A percentile compares a stretch with the other conserved stretches of the same genome.
Evolutionary conservation across 805 yeast genomes (phyloP).

Genomic region (Maudiozyma barnettii): DNA sequence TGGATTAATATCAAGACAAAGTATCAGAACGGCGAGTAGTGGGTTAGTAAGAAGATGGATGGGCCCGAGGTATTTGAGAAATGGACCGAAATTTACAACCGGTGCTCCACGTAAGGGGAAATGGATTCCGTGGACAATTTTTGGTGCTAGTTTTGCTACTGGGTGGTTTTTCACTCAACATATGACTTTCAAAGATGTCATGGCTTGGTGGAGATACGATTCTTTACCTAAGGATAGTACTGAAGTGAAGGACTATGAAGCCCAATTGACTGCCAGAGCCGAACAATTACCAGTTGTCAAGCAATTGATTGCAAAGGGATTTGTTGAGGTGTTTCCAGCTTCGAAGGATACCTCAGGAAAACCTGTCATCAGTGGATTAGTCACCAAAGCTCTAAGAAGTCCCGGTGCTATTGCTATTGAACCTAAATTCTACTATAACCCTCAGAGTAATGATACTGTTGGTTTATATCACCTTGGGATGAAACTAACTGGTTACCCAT

Average conservation of each 20-base stretch:
- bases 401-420: conserved; percentile 77
- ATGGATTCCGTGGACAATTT: conserved; percentile 22
- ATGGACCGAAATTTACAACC: too few relatives aligned
- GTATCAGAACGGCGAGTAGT: neutral
- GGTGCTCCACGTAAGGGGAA: neutral
- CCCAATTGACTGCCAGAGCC: conserved; percentile 38
- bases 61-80: neutral
- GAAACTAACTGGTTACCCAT: conserved; percentile 76
- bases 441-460: conserved; percentile 46
- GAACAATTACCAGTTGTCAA: conserved; percentile 43
- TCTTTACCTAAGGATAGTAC: conserved; percentile 23
- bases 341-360: neutral
- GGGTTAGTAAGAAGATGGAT: neutral
- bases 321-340: conserved; percentile 26
- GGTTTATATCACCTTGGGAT: conserved; percentile 71
- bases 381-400: conserved; percentile 41
- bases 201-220: conserved; percentile 29
- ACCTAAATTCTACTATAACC: conserved; percentile 58
- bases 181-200: conserved; percentile 28
- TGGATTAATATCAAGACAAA: neutral
- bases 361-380: conserved; percentile 25
- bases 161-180: conserved; percentile 29
- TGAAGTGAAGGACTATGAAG: conserved; percentile 24
- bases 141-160: conserved; percentile 22
- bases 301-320: conserved; percentile 34